These are phyloP conservation scores for Metarhizium album DNA, from an alignment of 2,329 filamentous ascomycete genomes.

Conservation along the genomic window DNA sequence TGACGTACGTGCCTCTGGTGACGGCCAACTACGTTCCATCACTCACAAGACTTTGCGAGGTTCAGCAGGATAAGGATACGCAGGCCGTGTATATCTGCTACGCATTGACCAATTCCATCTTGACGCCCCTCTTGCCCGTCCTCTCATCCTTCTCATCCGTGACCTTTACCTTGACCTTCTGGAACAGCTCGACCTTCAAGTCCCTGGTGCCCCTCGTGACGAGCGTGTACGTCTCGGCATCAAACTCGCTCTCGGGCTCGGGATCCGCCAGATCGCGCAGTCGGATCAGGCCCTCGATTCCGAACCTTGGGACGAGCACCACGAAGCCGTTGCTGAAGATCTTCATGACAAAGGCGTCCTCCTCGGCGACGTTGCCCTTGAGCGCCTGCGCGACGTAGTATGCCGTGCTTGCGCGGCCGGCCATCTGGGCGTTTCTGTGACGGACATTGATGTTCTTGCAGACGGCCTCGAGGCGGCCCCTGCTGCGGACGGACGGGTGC, in stretches of 20 bases:
- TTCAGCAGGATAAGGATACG: no score
- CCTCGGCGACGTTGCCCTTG: conserved; percentile 62
- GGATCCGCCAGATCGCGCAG: conserved; percentile 70
- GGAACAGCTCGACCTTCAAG: conserved; percentile 69
- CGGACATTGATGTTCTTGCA: conserved; percentile 98
- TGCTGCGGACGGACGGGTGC: conserved; percentile 70
- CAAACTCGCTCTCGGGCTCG: conserved; percentile 72
- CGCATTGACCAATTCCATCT: conserved; percentile 52
- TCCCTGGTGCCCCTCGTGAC: conserved; percentile 44
- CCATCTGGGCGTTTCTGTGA: conserved; percentile 94
- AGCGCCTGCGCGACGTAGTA: conserved; percentile 98
- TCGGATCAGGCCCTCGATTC: conserved; percentile 85
- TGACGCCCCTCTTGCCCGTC: conserved; percentile 90
- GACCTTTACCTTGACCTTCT: conserved; percentile 81
- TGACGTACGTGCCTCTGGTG: neutral
- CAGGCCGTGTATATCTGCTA: neutral
- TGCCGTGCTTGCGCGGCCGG: conserved; percentile 85
- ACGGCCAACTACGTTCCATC: neutral
- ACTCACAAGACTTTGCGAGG: no score
- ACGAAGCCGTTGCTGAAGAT: conserved; percentile 97
- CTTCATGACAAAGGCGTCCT: conserved; percentile 93
- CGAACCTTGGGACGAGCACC: conserved; percentile 89
- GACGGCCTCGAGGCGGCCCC: conserved; percentile 78
- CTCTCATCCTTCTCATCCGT: conserved; percentile 87
- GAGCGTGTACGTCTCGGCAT: conserved; percentile 76